Conservation (phyloP, 352 stramenopile species). For the Phytophthora hybrid region DNA sequence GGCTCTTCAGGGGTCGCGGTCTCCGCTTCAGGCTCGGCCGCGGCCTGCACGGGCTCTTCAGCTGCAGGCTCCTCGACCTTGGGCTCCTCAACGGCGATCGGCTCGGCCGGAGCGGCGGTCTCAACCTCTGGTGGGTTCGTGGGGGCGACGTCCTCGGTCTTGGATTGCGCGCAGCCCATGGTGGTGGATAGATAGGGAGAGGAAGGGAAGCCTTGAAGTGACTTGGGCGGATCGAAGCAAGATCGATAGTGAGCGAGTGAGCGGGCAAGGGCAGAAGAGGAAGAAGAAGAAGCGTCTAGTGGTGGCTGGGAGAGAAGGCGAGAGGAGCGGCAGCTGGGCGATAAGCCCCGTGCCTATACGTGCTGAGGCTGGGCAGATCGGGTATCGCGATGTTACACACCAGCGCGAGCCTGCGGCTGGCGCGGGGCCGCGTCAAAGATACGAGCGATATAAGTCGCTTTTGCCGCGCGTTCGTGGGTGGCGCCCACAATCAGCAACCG, state of each 20-base stretch:
- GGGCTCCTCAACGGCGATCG: slow-evolving; percentile 7
- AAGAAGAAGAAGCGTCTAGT: not conserved
- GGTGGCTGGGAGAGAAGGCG: not conserved
- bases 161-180: slow-evolving; percentile 86
- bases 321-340: slow-evolving; percentile 33
- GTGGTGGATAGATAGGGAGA: slow-evolving; percentile 22
- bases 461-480: slow-evolving; percentile 27
- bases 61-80: slow-evolving; percentile 9
- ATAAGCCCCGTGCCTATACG: slow-evolving; percentile 26
- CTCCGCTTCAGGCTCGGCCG: slow-evolving; percentile 30
- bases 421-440: slow-evolving; percentile 23
- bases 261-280: not conserved
- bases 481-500: slow-evolving; percentile 9
- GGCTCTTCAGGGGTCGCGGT: slow-evolving; percentile 1
- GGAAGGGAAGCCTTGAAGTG: slow-evolving; percentile 17
- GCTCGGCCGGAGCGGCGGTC: not conserved
- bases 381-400: slow-evolving; percentile 17
- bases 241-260: slow-evolving; percentile 40
- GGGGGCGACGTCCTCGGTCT: slow-evolving; percentile 49
- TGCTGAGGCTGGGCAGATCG: slow-evolving; percentile 4
- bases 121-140: slow-evolving; percentile 28
- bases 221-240: slow-evolving; percentile 41
- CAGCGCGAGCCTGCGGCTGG: slow-evolving; percentile 15
- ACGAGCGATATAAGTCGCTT: slow-evolving; percentile 26
- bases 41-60: slow-evolving; percentile 16